Conservation (phyloP, 2,329 filamentous ascomycete genomes). For the Trichoderma sp. region DNA sequence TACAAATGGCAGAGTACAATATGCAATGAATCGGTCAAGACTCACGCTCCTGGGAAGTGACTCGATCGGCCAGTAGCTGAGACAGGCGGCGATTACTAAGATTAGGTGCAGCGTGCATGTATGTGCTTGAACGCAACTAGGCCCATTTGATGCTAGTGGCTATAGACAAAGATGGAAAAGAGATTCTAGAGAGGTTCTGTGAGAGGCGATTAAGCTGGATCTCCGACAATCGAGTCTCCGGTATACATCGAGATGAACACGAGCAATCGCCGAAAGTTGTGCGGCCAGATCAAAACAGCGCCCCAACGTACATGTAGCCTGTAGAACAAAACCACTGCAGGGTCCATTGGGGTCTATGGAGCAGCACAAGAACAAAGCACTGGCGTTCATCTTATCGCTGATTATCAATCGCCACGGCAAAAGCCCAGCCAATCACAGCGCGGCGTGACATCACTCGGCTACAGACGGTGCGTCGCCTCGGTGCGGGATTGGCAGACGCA, state of each 20-base stretch:
- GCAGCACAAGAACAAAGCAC: not conserved
- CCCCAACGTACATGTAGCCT: no score
- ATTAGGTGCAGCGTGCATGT: not conserved
- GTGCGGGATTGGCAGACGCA: not conserved
- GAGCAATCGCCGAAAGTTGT: not conserved
- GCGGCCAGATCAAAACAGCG: not conserved
- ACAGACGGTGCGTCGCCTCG: slow-evolving; percentile 11
- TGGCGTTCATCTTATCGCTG: slow-evolving; percentile 23
- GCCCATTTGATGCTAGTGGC: not conserved
- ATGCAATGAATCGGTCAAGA: slow-evolving; percentile 23
- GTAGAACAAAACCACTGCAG: not conserved
- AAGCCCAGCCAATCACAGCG: slow-evolving; percentile 21
- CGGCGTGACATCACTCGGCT: slow-evolving; percentile 27
- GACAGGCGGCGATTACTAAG: slow-evolving; percentile 21
- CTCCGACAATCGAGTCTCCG: not conserved
- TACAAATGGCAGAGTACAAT: not conserved
- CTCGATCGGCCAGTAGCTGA: slow-evolving; percentile 18
- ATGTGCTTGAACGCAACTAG: not conserved
- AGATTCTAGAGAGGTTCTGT: not conserved
- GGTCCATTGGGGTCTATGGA: not conserved
- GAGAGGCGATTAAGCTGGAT: not conserved
- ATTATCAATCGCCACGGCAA: slow-evolving; percentile 19
- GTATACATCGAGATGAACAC: not conserved
- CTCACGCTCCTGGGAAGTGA: slow-evolving; percentile 9
- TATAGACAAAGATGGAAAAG: not conserved